A percentile compares a stretch with the other conserved stretches of the same genome.
Evolutionary conservation across 768 basidiomycete species (phyloP).

Genomic region (Termitomyces sp.): DNA sequence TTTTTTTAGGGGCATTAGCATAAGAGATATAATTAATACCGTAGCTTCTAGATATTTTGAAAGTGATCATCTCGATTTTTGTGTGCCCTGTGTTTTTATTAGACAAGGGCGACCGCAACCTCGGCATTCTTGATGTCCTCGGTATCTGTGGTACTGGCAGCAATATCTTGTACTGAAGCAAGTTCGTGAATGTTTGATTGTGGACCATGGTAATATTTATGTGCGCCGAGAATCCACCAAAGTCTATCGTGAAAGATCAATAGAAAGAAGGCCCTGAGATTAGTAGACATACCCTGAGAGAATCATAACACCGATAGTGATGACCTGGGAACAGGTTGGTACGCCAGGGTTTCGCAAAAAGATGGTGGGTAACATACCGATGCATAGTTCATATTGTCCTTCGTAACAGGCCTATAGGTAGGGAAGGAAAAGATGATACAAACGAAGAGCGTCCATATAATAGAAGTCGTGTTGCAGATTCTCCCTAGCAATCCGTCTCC

Average conservation of each 20-base stretch:
- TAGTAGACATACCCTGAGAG: slow-evolving; percentile 45
- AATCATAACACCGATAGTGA: slow-evolving; percentile 50
- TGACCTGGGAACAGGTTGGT: slow-evolving; percentile 28
- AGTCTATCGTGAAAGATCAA: slow-evolving; percentile 22
- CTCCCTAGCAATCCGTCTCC: slow-evolving; percentile 64
- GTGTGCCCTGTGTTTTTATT: background rate
- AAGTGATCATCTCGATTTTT: background rate
- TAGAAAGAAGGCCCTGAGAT: background rate
- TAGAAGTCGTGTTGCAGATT: slow-evolving; percentile 61
- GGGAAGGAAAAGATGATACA: slow-evolving; percentile 73
- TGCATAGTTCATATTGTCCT: slow-evolving; percentile 79
- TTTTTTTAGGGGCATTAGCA: background rate
- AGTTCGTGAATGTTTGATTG: slow-evolving; percentile 44
- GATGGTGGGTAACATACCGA: slow-evolving; percentile 40
- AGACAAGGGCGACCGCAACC: slow-evolving; percentile 1
- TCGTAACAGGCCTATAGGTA: slow-evolving; percentile 64
- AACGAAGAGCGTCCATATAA: slow-evolving; percentile 67
- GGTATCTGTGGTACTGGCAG: background rate
- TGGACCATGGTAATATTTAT: slow-evolving; percentile 57
- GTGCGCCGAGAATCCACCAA: slow-evolving; percentile 55
- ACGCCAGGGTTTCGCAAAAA: background rate
- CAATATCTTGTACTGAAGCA: background rate
- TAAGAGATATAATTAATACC: background rate
- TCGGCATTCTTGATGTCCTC: background rate
- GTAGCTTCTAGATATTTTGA: background rate